Percentiles rank a stretch among this genome's conserved stretches.
Conservation (phyloP, 148 eudicot species). For the Rhododendron simsii region DNA sequence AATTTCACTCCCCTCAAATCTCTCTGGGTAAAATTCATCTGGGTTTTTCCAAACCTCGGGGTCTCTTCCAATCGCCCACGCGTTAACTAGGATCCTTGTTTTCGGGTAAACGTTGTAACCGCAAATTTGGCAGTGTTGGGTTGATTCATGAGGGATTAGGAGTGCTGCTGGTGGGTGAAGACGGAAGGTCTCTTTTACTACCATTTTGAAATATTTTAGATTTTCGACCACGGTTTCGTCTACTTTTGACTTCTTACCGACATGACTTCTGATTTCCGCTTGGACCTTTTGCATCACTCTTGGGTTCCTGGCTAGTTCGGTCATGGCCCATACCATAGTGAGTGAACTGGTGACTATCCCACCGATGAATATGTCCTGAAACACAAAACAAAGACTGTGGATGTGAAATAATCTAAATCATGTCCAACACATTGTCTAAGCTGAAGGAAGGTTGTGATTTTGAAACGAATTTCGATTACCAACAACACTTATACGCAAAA, state of each 20-base stretch:
- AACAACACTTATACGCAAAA: background rate
- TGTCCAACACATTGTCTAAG: background rate
- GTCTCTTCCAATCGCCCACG: background rate
- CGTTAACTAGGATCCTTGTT: background rate
- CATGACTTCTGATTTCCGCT: background rate
- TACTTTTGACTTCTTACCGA: background rate
- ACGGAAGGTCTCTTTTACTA: background rate
- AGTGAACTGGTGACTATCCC: background rate
- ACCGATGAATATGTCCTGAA: background rate
- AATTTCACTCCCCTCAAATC: background rate
- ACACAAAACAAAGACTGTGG: background rate
- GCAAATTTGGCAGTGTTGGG: background rate
- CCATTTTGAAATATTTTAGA: background rate
- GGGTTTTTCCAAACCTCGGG: background rate
- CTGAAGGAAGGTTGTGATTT: background rate
- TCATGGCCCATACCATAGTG: background rate
- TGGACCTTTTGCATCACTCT: conserved; percentile 1
- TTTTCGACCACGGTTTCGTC: background rate
- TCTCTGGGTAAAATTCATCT: background rate
- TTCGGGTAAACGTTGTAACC: background rate
- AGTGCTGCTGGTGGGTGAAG: background rate
- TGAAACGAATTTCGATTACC: background rate
- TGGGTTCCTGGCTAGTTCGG: background rate
- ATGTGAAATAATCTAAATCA: background rate
- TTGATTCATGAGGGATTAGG: background rate